phyloP scores from a whole-genome alignment of 2,329 filamentous ascomycete species.

The Zarea fungicola region DNA sequence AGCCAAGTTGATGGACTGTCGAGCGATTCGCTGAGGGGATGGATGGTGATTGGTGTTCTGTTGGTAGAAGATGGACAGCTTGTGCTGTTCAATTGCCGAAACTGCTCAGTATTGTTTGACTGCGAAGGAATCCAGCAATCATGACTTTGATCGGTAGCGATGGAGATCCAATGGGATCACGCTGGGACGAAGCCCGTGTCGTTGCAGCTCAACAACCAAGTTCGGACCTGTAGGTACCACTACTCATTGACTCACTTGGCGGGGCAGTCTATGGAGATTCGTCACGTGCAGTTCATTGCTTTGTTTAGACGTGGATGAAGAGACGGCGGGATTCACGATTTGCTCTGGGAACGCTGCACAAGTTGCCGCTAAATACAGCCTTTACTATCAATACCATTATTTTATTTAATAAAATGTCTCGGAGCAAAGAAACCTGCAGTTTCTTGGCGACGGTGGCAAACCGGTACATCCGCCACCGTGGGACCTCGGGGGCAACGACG shows the following conservation, averaged over 20 bases:
- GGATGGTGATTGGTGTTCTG: neutral
- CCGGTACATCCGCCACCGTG: neutral
- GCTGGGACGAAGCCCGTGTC: constrained; percentile 24
- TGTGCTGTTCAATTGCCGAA: neutral
- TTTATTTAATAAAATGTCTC: too few species aligned
- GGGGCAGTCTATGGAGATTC: constrained; percentile 13
- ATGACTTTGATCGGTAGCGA: constrained; percentile 3
- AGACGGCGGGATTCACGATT: too few species aligned
- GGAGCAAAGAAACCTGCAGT: neutral
- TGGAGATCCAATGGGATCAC: constrained; percentile 22
- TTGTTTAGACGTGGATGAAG: neutral
- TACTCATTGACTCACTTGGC: constrained; percentile 16
- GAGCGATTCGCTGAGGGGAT: neutral
- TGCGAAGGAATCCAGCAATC: neutral
- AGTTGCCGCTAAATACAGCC: too few species aligned
- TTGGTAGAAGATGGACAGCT: neutral
- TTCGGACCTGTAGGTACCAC: too few species aligned
- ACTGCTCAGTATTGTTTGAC: neutral
- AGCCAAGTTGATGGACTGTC: neutral
- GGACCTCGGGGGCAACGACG: neutral
- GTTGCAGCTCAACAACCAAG: constrained; percentile 6
- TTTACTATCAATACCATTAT: too few species aligned
- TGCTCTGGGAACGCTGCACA: too few species aligned
- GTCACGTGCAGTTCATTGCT: constrained; percentile 7
- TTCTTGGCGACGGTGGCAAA: neutral